phyloP scores from a whole-genome alignment of 495 filamentous ascomycete species.

The Talaromyces liani region DNA sequence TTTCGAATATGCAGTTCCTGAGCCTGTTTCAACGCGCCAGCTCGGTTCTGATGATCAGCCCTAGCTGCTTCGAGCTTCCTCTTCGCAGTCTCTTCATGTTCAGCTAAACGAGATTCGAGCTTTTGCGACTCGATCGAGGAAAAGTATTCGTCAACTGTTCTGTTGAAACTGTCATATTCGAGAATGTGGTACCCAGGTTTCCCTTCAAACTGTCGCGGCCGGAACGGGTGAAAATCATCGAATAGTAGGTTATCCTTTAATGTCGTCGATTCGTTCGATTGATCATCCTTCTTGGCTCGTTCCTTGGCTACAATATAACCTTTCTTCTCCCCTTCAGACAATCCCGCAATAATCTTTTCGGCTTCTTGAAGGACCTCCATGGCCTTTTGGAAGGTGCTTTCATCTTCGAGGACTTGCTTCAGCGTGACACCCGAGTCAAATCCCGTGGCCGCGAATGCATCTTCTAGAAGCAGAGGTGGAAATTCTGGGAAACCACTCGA shows the following conservation, averaged over 20 bases:
- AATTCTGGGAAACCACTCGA: constrained; percentile 78
- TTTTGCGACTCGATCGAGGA: constrained; percentile 94
- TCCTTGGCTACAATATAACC: constrained; percentile 89
- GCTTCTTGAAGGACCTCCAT: constrained; percentile 61
- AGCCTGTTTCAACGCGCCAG: constrained; percentile 69
- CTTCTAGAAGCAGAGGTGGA: constrained; percentile 79
- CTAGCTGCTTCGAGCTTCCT: constrained; percentile 74
- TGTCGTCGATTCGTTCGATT: constrained; percentile 27
- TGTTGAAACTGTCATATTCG: constrained; percentile 77
- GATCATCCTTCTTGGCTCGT: constrained; percentile 22
- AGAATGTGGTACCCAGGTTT: constrained; percentile 57
- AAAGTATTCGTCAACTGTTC: constrained; percentile 92
- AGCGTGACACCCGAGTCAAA: constrained; percentile 61
- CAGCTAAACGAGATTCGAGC: constrained; percentile 71
- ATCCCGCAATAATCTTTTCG: constrained; percentile 35
- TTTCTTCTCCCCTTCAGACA: constrained; percentile 21
- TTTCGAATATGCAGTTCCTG: constrained; percentile 84
- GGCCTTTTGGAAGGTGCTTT: constrained; percentile 55
- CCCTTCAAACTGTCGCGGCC: constrained; percentile 72
- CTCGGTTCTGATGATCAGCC: constrained; percentile 72
- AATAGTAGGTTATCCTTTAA: constrained; percentile 57
- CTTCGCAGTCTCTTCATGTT: constrained; percentile 73
- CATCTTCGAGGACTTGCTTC: constrained; percentile 59
- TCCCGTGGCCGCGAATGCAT: constrained; percentile 60
- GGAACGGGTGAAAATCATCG: constrained; percentile 93